A percentile compares a stretch with the other conserved stretches of the same genome.
Conservation (phyloP, 2,329 filamentous ascomycete genomes). For the Microcyclosporella mali region DNA sequence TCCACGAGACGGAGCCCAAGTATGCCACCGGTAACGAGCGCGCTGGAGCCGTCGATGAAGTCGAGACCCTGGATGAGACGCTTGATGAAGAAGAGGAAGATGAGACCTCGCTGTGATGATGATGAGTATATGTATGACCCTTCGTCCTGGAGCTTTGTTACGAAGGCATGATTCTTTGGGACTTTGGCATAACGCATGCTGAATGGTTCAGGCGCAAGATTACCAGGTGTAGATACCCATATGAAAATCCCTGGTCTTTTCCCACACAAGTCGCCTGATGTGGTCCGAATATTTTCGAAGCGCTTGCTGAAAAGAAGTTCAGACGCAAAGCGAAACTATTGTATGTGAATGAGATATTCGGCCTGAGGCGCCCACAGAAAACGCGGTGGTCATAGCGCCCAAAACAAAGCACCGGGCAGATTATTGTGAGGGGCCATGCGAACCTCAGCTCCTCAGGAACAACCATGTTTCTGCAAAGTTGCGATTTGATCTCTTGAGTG, state of each 20-base stretch:
- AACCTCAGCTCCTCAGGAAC: too few relatives aligned
- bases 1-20: conserved; percentile 65
- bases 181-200: not conserved
- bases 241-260: not conserved
- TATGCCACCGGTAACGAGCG: conserved; percentile 50
- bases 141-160: not conserved
- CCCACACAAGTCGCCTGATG: not conserved
- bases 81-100: conserved; percentile 14
- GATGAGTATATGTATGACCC: too few relatives aligned
- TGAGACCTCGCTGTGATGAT: conserved; percentile 1
- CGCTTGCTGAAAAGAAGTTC: too few relatives aligned
- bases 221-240: conserved; percentile 1
- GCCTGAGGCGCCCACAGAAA: conserved; percentile 3
- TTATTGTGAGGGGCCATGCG: not conserved
- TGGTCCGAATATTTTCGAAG: too few relatives aligned
- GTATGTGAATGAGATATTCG: too few relatives aligned
- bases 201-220: too few relatives aligned
- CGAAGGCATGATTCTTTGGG: too few relatives aligned
- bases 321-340: too few relatives aligned
- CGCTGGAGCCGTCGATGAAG: conserved; percentile 75
- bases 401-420: not conserved
- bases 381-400: not conserved
- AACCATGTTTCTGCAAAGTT: not conserved
- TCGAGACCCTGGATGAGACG: conserved; percentile 74
- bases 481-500: not conserved